Evolutionary conservation across 805 yeast species (phyloP).

Genomic region (Candida fluviatilis): DNA sequence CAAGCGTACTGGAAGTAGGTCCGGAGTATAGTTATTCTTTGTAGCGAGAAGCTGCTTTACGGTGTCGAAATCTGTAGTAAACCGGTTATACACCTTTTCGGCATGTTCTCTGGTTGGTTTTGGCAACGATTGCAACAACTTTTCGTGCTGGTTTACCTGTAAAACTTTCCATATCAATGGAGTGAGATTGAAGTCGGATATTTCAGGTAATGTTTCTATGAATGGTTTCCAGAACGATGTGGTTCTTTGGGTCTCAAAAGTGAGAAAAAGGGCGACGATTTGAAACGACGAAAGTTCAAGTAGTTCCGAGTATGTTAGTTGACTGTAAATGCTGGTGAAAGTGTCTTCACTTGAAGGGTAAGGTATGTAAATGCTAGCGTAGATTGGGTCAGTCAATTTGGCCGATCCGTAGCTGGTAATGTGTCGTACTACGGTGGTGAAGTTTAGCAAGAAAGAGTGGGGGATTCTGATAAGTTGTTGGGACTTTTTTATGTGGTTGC

Average conservation of each 20-base stretch:
- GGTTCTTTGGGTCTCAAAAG: conserved; percentile 38
- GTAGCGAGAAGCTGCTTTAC: conserved; percentile 22
- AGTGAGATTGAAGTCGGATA: conserved; percentile 46
- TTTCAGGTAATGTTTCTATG: conserved; percentile 56
- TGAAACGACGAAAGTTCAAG: conserved; percentile 54
- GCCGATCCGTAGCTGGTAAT: conserved; percentile 40
- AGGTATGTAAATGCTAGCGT: conserved; percentile 22
- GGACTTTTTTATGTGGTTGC: conserved; percentile 27
- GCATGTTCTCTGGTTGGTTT: conserved; percentile 36
- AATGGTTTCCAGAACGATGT: conserved; percentile 68
- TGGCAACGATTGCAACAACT: conserved; percentile 42
- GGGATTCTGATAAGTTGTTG: conserved; percentile 55
- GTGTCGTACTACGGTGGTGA: conserved; percentile 43
- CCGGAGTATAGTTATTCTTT: background rate
- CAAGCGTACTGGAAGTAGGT: conserved; percentile 13
- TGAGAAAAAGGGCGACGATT: conserved; percentile 47
- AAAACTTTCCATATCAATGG: conserved; percentile 63
- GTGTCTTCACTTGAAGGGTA: conserved; percentile 13
- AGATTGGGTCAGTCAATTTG: conserved; percentile 19
- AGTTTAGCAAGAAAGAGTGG: conserved; percentile 54
- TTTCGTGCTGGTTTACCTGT: conserved; percentile 18
- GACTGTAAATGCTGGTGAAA: conserved; percentile 27
- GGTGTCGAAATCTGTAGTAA: conserved; percentile 41
- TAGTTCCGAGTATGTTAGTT: conserved; percentile 30
- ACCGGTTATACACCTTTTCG: conserved; percentile 37